Conservation (phyloP, 75 land plant genomes). For the Chamaecyparis obtusa region DNA sequence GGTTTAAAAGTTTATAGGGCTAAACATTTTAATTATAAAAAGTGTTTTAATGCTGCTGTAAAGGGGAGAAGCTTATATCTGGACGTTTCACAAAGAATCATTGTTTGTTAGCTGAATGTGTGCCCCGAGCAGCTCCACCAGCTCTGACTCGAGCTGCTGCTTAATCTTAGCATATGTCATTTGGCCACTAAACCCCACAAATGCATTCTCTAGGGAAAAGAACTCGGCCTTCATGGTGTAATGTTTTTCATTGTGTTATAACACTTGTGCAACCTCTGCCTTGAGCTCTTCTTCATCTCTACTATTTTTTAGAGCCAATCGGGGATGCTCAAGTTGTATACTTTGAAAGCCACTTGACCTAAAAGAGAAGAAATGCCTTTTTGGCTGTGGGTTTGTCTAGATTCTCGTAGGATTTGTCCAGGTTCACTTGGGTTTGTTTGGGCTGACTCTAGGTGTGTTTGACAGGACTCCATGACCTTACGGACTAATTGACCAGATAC, state of each 20-base stretch:
- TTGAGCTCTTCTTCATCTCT: neutral
- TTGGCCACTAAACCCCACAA: constrained; percentile 76
- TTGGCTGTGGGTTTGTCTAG: too few species aligned
- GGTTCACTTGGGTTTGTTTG: too few species aligned
- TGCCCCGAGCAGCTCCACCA: constrained; percentile 41
- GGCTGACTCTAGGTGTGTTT: too few species aligned
- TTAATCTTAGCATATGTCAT: constrained; percentile 58
- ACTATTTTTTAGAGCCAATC: neutral
- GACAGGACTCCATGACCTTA: too few species aligned
- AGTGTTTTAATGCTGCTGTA: too few species aligned
- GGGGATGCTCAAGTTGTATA: neutral
- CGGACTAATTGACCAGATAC: too few species aligned
- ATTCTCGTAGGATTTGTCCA: too few species aligned
- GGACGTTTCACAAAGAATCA: too few species aligned
- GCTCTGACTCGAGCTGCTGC: constrained; percentile 37
- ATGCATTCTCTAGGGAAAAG: constrained; percentile 55
- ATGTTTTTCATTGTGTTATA: constrained; percentile 43
- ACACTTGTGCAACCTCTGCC: constrained; percentile 19
- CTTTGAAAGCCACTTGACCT: neutral
- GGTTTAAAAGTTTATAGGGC: too few species aligned
- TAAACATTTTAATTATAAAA: too few species aligned
- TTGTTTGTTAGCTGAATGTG: constrained; percentile 19
- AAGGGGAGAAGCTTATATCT: too few species aligned
- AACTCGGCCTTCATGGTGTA: constrained; percentile 29
- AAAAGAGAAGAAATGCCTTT: neutral